Base-by-base conservation (phyloP, 345 rosid genomes). In the Draba incana region DNA sequence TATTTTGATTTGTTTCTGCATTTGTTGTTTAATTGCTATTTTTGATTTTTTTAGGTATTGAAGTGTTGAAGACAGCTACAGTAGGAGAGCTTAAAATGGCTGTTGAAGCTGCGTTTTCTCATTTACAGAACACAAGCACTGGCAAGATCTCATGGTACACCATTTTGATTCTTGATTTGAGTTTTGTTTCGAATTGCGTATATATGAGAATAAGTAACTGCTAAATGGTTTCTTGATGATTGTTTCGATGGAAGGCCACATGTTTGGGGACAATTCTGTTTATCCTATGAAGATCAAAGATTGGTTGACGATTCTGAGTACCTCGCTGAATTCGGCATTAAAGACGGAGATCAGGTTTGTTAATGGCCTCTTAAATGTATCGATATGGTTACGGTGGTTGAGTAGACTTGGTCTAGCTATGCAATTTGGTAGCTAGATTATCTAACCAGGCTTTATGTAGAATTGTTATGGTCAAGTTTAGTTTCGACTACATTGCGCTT, bases 231-330 rank as follows among this genome's bases (percentile, higher is more conserved):
- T 71, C 63, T 64, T 62, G 47, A n/a, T 54, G n/a, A 24, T 47
- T 42, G 54, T 71, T 20, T 58, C 54, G 30, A 3, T 61, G 68
- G 68, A 30, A 92, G 97, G 97, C 82, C 88, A n/a, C 98, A 90
- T 59, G 84, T 92, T 15, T 88, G 98, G 97, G 89, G 82, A 3
- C 92, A 88, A 60, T 92, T 92, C 73, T 90, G 96, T 86, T 82
- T 92, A 57, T 68, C 78, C 31, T 90, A 60, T 72, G 75, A 78
- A 59, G 88, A 82, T 56, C 82, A 79, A 72, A 90, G 76, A 78
- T 72, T 92, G 37, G 45, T 88, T 57, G 51, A 69, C 8, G 98
- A 85, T 14, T 56, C 81, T 4, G 91, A 82, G 28, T 48, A 50
- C 51, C 86, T 92, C 44, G 65, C 20, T 35, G 63, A 77, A 30